phyloP scores from a whole-genome alignment of 768 basidiomycete species.

The Hemileccinum rubropunctum region DNA sequence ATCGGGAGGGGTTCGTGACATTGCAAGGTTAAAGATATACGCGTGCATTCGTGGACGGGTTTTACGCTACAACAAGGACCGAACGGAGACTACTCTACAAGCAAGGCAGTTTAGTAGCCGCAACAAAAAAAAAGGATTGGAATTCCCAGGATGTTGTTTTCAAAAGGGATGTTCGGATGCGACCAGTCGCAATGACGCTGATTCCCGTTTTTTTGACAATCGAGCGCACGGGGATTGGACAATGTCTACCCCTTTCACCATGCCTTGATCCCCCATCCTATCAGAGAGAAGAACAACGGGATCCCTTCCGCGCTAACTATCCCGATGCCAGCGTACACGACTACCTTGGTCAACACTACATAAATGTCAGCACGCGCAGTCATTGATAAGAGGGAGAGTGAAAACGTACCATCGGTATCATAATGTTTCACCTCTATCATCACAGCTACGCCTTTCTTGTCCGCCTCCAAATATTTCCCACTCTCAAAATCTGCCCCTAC shows the following conservation, averaged over 20 bases:
- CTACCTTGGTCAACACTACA: conserved; percentile 82
- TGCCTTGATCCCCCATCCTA: conserved; percentile 64
- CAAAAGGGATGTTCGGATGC: background rate
- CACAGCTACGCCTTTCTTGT: conserved; percentile 26
- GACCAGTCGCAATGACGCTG: too few species aligned
- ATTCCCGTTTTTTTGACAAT: too few species aligned
- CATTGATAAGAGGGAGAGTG: background rate
- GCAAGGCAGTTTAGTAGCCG: too few species aligned
- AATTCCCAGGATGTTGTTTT: background rate
- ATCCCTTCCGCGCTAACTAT: conserved; percentile 58
- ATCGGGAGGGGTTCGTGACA: too few species aligned
- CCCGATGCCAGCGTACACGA: conserved; percentile 88
- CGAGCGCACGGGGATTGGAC: too few species aligned
- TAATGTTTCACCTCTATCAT: conserved; percentile 58
- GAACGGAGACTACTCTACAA: too few species aligned
- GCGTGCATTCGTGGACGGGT: too few species aligned
- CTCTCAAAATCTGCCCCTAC: conserved; percentile 27
- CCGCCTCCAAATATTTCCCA: conserved; percentile 24
- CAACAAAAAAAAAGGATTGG: too few species aligned
- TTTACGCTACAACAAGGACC: too few species aligned
- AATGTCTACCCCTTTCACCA: conserved; percentile 22
- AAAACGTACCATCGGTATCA: conserved; percentile 77
- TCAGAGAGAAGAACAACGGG: conserved; percentile 63
- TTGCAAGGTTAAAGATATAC: too few species aligned
- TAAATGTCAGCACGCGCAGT: conserved; percentile 3